These are phyloP conservation scores for Microsporum ferrugineum DNA, from an alignment of 2,329 filamentous ascomycete species.

Conservation along the genomic window DNA sequence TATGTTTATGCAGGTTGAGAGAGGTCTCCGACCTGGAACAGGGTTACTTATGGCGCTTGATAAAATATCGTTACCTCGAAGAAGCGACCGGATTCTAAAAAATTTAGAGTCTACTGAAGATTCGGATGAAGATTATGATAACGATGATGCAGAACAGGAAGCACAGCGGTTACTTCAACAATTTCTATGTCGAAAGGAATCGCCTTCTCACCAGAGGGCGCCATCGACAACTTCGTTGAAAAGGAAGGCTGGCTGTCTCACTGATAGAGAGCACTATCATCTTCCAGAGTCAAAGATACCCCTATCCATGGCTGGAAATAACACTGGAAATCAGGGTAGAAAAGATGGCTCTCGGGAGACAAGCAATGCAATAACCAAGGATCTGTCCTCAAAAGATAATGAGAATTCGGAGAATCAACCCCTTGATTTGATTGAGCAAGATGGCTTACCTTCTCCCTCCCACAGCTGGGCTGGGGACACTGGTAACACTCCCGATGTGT, in stretches of 20 bases:
- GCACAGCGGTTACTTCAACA: slow-evolving; percentile 19
- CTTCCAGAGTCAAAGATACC: background rate
- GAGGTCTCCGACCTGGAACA: background rate
- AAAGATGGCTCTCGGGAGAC: background rate
- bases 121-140: slow-evolving; percentile 10
- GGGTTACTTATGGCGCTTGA: background rate
- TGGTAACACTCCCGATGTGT: background rate
- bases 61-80: background rate
- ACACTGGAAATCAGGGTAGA: background rate
- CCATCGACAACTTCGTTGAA: background rate
- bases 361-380: background rate
- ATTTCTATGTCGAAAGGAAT: slow-evolving; percentile 16
- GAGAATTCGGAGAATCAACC: background rate
- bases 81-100: background rate
- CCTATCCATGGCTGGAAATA: background rate
- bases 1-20: background rate
- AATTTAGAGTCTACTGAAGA: background rate
- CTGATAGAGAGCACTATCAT: background rate
- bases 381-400: background rate
- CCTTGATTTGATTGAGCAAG: background rate
- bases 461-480: slow-evolving; percentile 1
- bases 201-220: background rate
- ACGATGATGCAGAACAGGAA: slow-evolving; percentile 15
- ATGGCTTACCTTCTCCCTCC: background rate
- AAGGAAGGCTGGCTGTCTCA: background rate